A percentile compares a stretch with the other conserved stretches of the same genome.
phyloP scores from a whole-genome alignment of 108 stramenopile species.

The Fistulifera solaris region DNA sequence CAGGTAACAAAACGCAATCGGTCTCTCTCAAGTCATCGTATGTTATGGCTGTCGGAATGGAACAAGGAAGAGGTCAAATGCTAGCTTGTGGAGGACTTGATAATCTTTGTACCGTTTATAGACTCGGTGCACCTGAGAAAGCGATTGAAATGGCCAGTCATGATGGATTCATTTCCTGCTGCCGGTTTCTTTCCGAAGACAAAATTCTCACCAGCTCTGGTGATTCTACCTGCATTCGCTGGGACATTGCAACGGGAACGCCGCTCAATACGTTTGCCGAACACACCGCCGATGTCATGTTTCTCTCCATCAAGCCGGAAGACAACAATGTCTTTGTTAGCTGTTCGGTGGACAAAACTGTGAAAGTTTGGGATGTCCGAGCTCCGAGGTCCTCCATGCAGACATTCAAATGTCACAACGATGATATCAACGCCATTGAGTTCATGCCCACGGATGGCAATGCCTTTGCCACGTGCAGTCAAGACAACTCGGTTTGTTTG shows the following conservation, averaged over 20 bases:
- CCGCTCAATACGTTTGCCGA: constrained; percentile 80
- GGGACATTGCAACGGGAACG: constrained; percentile 86
- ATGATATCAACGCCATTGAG: constrained; percentile 94
- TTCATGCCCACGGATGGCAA: constrained; percentile 89
- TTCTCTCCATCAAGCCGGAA: constrained; percentile 63
- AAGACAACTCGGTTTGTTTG: constrained; percentile 90
- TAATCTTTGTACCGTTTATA: constrained; percentile 97
- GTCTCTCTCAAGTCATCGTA: constrained; percentile 92
- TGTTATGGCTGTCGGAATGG: constrained; percentile 99
- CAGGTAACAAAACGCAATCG: constrained; percentile 80
- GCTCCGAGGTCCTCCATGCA: constrained; percentile 30
- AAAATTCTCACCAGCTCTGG: constrained; percentile 90
- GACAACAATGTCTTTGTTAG: constrained; percentile 87
- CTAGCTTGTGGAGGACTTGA: constrained; percentile 99
- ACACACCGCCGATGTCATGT: constrained; percentile 96
- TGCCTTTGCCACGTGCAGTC: constrained; percentile 86
- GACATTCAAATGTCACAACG: constrained; percentile 92
- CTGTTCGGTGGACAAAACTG: constrained; percentile 90
- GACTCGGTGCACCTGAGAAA: constrained; percentile 44
- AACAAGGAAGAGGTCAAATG: constrained; percentile 82
- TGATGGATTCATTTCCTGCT: constrained; percentile 97
- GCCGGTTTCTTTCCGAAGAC: constrained; percentile 84
- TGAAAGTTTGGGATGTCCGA: constrained; percentile 98
- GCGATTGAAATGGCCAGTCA: constrained; percentile 91
- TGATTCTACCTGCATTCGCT: constrained; percentile 93